phyloP scores from a whole-genome alignment of 108 stramenopile species.

The Skeletonema menzelii region DNA sequence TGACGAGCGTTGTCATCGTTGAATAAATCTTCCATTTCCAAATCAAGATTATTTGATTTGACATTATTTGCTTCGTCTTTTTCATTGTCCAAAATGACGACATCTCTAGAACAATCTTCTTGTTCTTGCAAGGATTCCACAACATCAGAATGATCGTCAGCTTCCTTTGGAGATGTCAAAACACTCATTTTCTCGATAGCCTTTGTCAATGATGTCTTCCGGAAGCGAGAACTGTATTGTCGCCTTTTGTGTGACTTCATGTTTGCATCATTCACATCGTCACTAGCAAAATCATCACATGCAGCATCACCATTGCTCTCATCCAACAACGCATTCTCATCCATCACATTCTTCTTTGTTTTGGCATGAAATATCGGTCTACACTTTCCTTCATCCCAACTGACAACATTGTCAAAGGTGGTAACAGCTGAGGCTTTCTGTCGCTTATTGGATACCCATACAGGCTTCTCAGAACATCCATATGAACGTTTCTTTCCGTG shows the following conservation, averaged over 20 bases:
- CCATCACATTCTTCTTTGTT: slow-evolving; percentile 12
- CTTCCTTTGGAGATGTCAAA: slow-evolving; percentile 2
- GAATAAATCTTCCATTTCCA: neutral
- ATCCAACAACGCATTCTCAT: slow-evolving; percentile 12
- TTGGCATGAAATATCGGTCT: slow-evolving; percentile 12
- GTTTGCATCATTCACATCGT: neutral
- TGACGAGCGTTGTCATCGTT: slow-evolving; percentile 11
- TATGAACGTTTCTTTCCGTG: slow-evolving; percentile 31
- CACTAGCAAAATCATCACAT: neutral
- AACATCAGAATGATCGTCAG: neutral
- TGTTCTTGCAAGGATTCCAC: neutral
- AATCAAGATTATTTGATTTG: neutral
- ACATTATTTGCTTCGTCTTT: neutral
- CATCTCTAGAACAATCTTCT: neutral
- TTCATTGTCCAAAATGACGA: neutral
- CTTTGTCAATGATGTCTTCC: slow-evolving; percentile 10
- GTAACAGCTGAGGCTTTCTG: neutral
- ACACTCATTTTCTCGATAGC: slow-evolving; percentile 18
- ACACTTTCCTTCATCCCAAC: slow-evolving; percentile 14
- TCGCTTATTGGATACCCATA: slow-evolving; percentile 17
- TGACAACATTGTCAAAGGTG: neutral
- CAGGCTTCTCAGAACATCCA: slow-evolving; percentile 23
- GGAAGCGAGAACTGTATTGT: slow-evolving; percentile 19
- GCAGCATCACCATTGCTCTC: slow-evolving; percentile 1
- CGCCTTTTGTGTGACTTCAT: slow-evolving; percentile 17